These are phyloP conservation scores for Pugionium dolabratum DNA, from an alignment of 345 rosid species.

Conservation along the genomic window DNA sequence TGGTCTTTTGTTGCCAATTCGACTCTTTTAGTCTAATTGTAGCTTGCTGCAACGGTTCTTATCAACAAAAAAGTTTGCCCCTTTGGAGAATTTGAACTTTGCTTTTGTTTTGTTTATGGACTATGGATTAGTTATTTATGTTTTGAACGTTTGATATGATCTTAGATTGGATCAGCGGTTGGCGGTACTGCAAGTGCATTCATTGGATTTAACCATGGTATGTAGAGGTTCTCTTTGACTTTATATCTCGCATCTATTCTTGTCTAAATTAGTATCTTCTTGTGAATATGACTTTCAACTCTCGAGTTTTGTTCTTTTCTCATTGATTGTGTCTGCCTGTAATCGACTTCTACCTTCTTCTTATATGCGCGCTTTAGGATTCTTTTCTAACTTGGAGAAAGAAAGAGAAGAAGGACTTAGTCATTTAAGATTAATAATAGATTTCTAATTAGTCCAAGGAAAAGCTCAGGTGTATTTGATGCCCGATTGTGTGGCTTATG, in stretches of 20 bases:
- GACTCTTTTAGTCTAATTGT: neutral
- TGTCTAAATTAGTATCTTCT: conserved; percentile 13
- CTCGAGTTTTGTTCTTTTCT: conserved; percentile 4
- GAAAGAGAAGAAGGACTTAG: neutral
- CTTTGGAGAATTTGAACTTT: neutral
- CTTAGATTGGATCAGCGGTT: conserved; percentile 88
- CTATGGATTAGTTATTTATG: neutral
- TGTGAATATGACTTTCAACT: neutral
- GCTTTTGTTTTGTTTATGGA: conserved; percentile 7
- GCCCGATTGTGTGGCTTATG: neutral
- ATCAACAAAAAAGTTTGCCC: neutral
- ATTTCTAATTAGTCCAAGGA: conserved; percentile 1
- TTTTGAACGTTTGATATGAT: conserved; percentile 1
- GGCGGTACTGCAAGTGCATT: conserved; percentile 63
- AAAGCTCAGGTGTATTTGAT: conserved; percentile 6
- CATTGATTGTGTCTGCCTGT: conserved; percentile 3
- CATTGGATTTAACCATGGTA: conserved; percentile 45
- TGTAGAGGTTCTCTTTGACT: neutral
- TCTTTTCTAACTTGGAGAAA: neutral
- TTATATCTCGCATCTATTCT: neutral
- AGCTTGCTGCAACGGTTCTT: conserved; percentile 11
- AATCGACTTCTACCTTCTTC: neutral
- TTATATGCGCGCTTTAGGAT: neutral
- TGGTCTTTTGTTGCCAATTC: neutral
- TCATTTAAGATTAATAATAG: neutral